Evolutionary conservation across 768 basidiomycete species (phyloP).

Genomic region (Rickenella mellea): DNA sequence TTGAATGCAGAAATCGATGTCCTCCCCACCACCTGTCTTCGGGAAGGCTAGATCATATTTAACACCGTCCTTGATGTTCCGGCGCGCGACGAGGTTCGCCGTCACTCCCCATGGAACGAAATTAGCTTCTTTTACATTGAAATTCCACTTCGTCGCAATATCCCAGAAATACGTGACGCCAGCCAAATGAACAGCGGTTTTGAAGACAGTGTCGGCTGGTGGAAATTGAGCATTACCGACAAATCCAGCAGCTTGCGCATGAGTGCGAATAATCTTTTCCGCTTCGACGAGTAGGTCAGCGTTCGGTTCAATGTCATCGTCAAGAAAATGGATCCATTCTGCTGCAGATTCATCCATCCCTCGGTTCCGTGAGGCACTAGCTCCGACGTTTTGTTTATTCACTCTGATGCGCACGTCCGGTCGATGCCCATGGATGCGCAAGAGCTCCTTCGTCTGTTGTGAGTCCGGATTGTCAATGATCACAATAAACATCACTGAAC

Average conservation of each 20-base stretch:
- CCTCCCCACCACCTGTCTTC: conserved; percentile 57
- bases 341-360: conserved; percentile 46
- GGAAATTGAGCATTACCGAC: conserved; percentile 45
- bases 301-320: conserved; percentile 43
- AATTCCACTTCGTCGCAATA: conserved; percentile 45
- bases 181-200: conserved; percentile 42
- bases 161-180: conserved; percentile 58
- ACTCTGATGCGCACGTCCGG: conserved; percentile 45
- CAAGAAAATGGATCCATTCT: conserved; percentile 50
- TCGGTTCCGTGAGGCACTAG: conserved; percentile 45
- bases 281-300: conserved; percentile 33
- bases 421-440: conserved; percentile 28
- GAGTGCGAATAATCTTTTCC: conserved; percentile 35
- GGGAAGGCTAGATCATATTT: conserved; percentile 39
- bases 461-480: conserved; percentile 46
- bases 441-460: conserved; percentile 26
- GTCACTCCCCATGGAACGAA: conserved; percentile 59
- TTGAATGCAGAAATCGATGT: conserved; percentile 47
- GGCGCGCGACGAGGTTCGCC: conserved; percentile 44
- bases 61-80: conserved; percentile 35
- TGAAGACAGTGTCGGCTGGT: conserved; percentile 36
- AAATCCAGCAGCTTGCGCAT: conserved; percentile 43
- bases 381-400: conserved; percentile 38
- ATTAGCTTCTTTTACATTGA: conserved; percentile 18
- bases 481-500: conserved; percentile 45